These are phyloP conservation scores for Halophytophthora batemanensis DNA, from an alignment of 352 stramenopile species.

Conservation along the genomic window DNA sequence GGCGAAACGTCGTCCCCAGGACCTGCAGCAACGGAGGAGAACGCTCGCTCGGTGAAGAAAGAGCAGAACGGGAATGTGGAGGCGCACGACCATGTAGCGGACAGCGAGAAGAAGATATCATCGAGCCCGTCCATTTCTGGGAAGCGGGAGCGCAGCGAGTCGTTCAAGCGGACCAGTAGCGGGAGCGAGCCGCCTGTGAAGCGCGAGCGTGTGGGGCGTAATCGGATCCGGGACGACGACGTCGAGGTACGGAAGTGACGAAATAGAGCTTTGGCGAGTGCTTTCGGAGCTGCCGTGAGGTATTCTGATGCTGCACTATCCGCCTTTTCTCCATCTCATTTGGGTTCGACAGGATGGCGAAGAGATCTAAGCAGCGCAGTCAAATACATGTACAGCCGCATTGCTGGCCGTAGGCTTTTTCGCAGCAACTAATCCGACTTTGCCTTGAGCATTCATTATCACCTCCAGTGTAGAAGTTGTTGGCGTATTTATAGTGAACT, in stretches of 20 bases:
- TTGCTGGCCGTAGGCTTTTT: background rate
- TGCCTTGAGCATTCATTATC: background rate
- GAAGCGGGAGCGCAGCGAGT: conserved; percentile 39
- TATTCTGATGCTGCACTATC: conserved; percentile 2
- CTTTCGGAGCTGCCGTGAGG: background rate
- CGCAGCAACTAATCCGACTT: background rate
- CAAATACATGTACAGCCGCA: background rate
- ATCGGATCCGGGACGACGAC: conserved; percentile 22
- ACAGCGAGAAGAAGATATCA: conserved; percentile 4
- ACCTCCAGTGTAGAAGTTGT: too few species aligned
- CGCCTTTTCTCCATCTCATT: background rate
- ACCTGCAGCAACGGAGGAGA: conserved; percentile 1
- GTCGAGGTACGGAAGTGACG: conserved; percentile 19
- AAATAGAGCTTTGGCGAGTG: background rate
- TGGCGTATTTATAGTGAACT: too few species aligned
- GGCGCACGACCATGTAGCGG: background rate
- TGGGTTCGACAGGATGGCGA: conserved; percentile 18
- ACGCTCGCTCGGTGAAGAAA: conserved; percentile 13
- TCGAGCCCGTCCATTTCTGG: background rate
- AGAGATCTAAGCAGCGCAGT: conserved; percentile 4
- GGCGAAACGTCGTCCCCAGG: conserved; percentile 3
- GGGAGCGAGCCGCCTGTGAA: conserved; percentile 26
- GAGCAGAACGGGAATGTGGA: conserved; percentile 12
- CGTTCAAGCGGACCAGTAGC: conserved; percentile 23
- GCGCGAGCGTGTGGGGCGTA: conserved; percentile 23